Percentiles rank a stretch among this genome's conserved stretches.
Evolutionary conservation across 768 basidiomycete species (phyloP).

Genomic region (Pholiota molesta): DNA sequence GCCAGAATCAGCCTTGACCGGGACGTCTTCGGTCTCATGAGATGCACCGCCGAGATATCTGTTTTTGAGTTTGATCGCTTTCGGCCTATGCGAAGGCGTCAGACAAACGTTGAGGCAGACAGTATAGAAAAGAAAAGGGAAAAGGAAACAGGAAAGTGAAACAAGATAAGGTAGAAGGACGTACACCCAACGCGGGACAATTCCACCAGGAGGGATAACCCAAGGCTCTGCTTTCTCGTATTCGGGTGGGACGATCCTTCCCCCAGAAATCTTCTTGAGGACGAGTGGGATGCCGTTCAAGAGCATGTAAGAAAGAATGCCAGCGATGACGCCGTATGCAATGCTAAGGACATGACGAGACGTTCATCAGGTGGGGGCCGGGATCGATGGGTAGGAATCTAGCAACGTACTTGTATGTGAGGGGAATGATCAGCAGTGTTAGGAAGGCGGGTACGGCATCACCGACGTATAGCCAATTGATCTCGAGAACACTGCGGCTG

Average conservation of each 20-base stretch:
- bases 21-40: neutral
- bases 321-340: slow-evolving; percentile 87
- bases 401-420: slow-evolving; percentile 69
- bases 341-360: slow-evolving; percentile 50
- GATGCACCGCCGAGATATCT: neutral
- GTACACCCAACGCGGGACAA: slow-evolving; percentile 72
- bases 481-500: slow-evolving; percentile 62
- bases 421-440: slow-evolving; percentile 76
- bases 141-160: neutral
- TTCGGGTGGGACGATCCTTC: slow-evolving; percentile 64
- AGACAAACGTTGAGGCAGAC: neutral
- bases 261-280: slow-evolving; percentile 56
- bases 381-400: neutral
- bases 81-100: neutral
- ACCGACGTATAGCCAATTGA: slow-evolving; percentile 90
- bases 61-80: slow-evolving; percentile 8
- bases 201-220: slow-evolving; percentile 71
- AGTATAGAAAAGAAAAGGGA: too few species aligned
- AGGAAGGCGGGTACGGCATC: slow-evolving; percentile 89
- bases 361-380: slow-evolving; percentile 5
- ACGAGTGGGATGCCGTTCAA: slow-evolving; percentile 72
- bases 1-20: neutral
- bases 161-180: slow-evolving; percentile 24
- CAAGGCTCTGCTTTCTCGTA: slow-evolving; percentile 69
- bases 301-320: slow-evolving; percentile 68